Base-by-base conservation (phyloP, 2,329 filamentous ascomycete species). In the Echinosphaeria canescens region DNA sequence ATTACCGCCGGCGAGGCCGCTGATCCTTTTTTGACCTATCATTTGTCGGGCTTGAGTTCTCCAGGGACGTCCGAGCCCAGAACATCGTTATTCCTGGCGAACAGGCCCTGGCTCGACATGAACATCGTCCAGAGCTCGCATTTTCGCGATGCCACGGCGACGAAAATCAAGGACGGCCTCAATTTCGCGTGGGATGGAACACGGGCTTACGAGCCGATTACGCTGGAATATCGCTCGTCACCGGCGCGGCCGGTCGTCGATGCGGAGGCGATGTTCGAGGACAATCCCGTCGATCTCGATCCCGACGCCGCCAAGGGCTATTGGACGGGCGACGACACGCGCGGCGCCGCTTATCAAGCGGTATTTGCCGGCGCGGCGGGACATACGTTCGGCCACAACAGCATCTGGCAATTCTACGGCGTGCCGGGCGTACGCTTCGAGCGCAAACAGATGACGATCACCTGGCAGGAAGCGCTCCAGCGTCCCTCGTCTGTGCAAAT, bases 41-140 rank as follows among this genome's bases (percentile, higher is more conserved):
- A 36, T 22, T 38, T 34, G 36, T 38, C n/a, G n/a, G n/a, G n/a
- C n/a, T n/a, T n/a, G n/a, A n/a, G n/a, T n/a, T n/a, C n/a, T 38
- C 30, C 17, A 18, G 10, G 35, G 26, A 10, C 31, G 31, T 10
- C 35, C 34, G 9, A 23, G 35, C 11, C 34, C 35, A 10, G 14
- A 37, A 32, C 36, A 5, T 34, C 32, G 15, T 22, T 29, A 4
- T 33, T 37, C 22, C 26, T 36, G n/a, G 26, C 27, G 6, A 30
- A 34, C 20, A 10, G 30, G 13, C 23, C 25, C n/a, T 37, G 35
- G 36, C 30, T 38, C 22, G 36, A 35, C 3, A 31, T 35, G 7
- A 35, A 38, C 29, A 23, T 28, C 15, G 32, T 32, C 24, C 36
- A 38, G 27, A n/a, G n/a, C n/a, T 36, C 35, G 13, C 35, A 35